Evolutionary conservation across 106 monocot genomes (phyloP).

Genomic region (Allium fistulosum): DNA sequence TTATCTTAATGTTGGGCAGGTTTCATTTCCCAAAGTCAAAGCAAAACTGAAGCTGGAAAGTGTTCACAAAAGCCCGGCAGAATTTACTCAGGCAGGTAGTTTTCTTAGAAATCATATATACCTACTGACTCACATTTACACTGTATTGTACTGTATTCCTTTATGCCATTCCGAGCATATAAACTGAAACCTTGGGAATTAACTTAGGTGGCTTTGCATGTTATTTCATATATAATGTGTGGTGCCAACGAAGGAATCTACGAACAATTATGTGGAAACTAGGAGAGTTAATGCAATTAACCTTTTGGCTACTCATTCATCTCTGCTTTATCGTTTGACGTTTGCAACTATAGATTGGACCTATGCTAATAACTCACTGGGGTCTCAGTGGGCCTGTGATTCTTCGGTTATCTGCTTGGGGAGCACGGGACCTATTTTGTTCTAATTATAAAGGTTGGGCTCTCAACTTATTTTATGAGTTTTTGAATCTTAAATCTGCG

Average conservation of each 20-base stretch:
- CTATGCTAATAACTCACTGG: slow-evolving; percentile 97
- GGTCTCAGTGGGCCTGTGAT: slow-evolving; percentile 95
- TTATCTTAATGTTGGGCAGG: slow-evolving; percentile 34
- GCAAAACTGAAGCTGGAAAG: slow-evolving; percentile 65
- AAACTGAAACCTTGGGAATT: too few species aligned
- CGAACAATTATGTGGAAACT: too few species aligned
- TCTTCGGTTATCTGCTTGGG: slow-evolving; percentile 97
- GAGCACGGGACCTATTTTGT: slow-evolving; percentile 72
- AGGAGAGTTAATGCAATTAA: too few species aligned
- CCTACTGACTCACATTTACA: too few species aligned
- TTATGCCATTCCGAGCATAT: too few species aligned
- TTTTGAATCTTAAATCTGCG: too few species aligned
- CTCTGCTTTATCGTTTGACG: too few species aligned
- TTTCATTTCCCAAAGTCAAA: slow-evolving; percentile 80
- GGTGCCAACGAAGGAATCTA: too few species aligned
- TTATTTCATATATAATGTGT: too few species aligned
- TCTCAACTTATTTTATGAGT: not conserved
- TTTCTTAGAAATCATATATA: not conserved
- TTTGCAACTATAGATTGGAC: slow-evolving; percentile 45
- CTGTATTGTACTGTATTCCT: too few species aligned
- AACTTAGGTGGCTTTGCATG: too few species aligned
- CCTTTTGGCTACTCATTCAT: too few species aligned
- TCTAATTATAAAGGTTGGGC: slow-evolving; percentile 63
- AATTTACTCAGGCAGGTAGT: slow-evolving; percentile 60
- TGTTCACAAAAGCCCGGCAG: slow-evolving; percentile 37